Conservation (phyloP, 2,329 filamentous ascomycete species). For the Ascochyta clinopodiicola region DNA sequence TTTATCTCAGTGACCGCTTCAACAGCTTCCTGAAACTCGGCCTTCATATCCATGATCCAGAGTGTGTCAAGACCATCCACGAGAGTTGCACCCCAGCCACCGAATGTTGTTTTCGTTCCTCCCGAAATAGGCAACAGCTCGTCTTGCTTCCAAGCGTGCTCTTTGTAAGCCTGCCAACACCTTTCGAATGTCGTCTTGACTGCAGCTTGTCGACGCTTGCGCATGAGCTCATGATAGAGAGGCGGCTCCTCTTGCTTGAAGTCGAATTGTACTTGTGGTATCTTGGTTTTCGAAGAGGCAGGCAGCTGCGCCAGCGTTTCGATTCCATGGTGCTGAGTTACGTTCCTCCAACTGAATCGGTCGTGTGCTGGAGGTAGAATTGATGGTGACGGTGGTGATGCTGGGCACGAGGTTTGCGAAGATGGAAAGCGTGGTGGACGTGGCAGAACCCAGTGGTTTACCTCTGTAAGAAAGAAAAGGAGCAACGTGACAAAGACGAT, state of each 20-base stretch:
- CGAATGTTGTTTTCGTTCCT: slow-evolving; percentile 76
- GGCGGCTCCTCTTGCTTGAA: slow-evolving; percentile 60
- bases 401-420: slow-evolving; percentile 23
- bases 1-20: slow-evolving; percentile 63
- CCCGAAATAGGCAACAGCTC: slow-evolving; percentile 77
- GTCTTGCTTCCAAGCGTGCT: slow-evolving; percentile 81
- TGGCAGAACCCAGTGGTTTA: slow-evolving; percentile 17
- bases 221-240: slow-evolving; percentile 55
- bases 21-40: slow-evolving; percentile 69
- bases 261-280: slow-evolving; percentile 75
- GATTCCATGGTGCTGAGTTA: slow-evolving; percentile 23
- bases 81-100: slow-evolving; percentile 85
- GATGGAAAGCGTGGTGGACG: slow-evolving; percentile 14
- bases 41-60: slow-evolving; percentile 70
- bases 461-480: slow-evolving; percentile 12
- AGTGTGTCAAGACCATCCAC: slow-evolving; percentile 75
- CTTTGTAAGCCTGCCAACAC: slow-evolving; percentile 80
- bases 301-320: slow-evolving; percentile 76
- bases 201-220: slow-evolving; percentile 66
- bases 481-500: slow-evolving; percentile 19
- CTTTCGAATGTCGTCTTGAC: slow-evolving; percentile 77
- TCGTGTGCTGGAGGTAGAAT: slow-evolving; percentile 8
- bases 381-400: slow-evolving; percentile 20
- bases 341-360: slow-evolving; percentile 23
- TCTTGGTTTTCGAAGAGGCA: slow-evolving; percentile 67